These are phyloP conservation scores for Dothidotthia symphoricarpi DNA, from an alignment of 2,329 filamentous ascomycete species.

Conservation along the genomic window DNA sequence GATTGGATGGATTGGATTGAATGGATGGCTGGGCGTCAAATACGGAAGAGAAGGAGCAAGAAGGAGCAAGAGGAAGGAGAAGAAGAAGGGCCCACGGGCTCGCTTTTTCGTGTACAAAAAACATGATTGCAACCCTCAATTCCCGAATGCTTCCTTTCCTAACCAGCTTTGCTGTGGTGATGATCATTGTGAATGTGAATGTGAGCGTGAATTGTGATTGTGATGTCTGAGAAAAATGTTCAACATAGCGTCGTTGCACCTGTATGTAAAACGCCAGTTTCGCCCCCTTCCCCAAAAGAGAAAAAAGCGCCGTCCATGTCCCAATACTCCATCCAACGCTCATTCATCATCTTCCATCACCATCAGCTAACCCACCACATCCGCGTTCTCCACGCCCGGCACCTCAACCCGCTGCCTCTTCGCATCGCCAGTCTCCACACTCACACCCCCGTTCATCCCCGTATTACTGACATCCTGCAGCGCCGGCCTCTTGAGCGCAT, in stretches of 20 bases:
- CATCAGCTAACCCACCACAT: conserved; percentile 3
- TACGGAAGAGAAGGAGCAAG: too few relatives aligned
- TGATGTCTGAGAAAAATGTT: too few relatives aligned
- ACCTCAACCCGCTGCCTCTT: conserved; percentile 45
- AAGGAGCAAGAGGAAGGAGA: too few relatives aligned
- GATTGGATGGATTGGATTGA: conserved; percentile 10
- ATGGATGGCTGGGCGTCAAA: too few relatives aligned
- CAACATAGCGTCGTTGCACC: too few relatives aligned
- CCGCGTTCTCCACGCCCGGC: conserved; percentile 22
- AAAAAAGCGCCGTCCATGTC: conserved; percentile 4
- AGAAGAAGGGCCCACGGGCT: not conserved
- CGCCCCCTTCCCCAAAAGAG: not conserved
- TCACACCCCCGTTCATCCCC: conserved; percentile 16
- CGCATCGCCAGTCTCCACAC: conserved; percentile 35
- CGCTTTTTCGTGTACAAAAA: too few relatives aligned
- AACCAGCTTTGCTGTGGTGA: too few relatives aligned
- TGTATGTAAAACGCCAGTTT: not conserved
- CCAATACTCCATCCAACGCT: not conserved
- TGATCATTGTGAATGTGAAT: too few relatives aligned
- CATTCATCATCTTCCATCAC: not conserved
- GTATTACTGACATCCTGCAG: conserved; percentile 51
- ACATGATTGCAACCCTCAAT: too few relatives aligned
- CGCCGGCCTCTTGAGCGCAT: conserved; percentile 30
- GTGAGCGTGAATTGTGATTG: too few relatives aligned
- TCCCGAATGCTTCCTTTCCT: too few relatives aligned